These are phyloP conservation scores for Kazachstania bromeliacearum DNA, from an alignment of 805 yeast genomes.

Conservation along the genomic window DNA sequence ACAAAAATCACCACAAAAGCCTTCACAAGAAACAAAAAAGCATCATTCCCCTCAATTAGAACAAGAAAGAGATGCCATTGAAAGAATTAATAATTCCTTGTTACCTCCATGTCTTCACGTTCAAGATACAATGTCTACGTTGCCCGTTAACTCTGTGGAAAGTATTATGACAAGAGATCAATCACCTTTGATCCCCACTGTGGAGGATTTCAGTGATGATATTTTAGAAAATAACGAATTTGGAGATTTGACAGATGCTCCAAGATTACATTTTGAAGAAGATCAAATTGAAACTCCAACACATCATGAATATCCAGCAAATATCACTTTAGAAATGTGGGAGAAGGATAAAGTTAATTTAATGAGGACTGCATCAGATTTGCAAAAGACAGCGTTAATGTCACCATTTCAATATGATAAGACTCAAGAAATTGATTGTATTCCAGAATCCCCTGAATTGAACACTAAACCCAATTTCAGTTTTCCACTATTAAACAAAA, in stretches of 20 bases:
- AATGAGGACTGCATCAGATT: slow-evolving; percentile 10
- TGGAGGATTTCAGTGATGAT: not conserved
- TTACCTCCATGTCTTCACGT: slow-evolving; percentile 21
- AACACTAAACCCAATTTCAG: slow-evolving; percentile 2
- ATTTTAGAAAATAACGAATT: slow-evolving; percentile 11
- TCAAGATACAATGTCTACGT: slow-evolving; percentile 1
- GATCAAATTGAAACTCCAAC: not conserved
- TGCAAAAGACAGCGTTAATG: slow-evolving; percentile 10
- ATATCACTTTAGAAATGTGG: slow-evolving; percentile 21
- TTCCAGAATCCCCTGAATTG: slow-evolving; percentile 1
- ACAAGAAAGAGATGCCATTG: slow-evolving; percentile 23
- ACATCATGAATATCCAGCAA: slow-evolving; percentile 11
- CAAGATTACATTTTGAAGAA: slow-evolving; percentile 5
- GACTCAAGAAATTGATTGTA: not conserved
- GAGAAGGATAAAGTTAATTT: slow-evolving; percentile 12
- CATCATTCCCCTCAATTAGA: slow-evolving; percentile 11
- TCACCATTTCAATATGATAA: slow-evolving; percentile 9
- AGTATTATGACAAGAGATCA: slow-evolving; percentile 1
- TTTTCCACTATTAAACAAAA: slow-evolving; percentile 1
- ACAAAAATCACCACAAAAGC: not conserved
- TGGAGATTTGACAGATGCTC: slow-evolving; percentile 16
- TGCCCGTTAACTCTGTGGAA: too few species aligned
- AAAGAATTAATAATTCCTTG: slow-evolving; percentile 24
- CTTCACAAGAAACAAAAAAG: not conserved
- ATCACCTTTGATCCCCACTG: slow-evolving; percentile 8